Evolutionary conservation across 768 basidiomycete species (phyloP).

Genomic region (Tylopilus sp.): DNA sequence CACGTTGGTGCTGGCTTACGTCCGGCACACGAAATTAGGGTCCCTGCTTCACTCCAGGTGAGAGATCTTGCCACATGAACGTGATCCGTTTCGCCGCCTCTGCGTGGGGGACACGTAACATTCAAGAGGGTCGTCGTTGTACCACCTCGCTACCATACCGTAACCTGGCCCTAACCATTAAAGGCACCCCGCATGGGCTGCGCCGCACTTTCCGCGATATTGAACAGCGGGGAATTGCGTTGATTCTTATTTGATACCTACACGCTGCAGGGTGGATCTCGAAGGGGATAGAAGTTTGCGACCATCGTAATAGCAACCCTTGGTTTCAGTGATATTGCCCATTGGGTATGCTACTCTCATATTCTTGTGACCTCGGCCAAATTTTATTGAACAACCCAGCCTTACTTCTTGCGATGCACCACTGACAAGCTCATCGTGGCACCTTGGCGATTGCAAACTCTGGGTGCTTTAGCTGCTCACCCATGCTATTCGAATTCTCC

Average conservation of each 20-base stretch:
- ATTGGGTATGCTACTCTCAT: background rate
- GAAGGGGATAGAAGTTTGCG: background rate
- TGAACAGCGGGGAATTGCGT: background rate
- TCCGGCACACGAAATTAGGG: background rate
- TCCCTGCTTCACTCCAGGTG: background rate
- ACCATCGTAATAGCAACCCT: slow-evolving; percentile 11
- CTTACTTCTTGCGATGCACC: background rate
- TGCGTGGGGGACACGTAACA: background rate
- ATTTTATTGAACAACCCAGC: too few species aligned
- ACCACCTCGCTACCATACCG: background rate
- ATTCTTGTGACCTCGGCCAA: background rate
- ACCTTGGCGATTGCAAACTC: background rate
- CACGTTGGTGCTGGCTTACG: slow-evolving; percentile 1
- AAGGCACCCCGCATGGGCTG: background rate
- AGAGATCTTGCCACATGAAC: background rate
- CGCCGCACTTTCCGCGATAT: background rate
- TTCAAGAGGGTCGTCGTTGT: background rate
- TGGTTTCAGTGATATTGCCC: slow-evolving; percentile 8
- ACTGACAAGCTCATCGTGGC: background rate
- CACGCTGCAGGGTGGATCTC: background rate
- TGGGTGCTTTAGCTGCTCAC: background rate
- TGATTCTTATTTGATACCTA: background rate
- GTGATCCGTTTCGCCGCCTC: background rate
- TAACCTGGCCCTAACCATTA: background rate
- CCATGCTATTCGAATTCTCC: background rate